Evolutionary conservation across 768 basidiomycete genomes (phyloP).

Genomic region (Serendipita vermifera): DNA sequence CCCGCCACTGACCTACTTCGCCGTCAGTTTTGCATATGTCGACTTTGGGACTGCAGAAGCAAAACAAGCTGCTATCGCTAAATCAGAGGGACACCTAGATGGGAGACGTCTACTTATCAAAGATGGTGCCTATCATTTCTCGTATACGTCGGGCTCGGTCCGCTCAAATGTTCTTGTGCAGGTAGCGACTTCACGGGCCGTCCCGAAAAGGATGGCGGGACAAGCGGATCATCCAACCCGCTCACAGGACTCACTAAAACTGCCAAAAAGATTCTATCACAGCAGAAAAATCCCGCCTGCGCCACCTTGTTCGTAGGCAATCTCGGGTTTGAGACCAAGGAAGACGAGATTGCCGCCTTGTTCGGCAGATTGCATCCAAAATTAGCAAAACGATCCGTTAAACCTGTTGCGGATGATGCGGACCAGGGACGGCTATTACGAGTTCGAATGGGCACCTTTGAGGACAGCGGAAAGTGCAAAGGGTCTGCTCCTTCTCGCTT

Average conservation of each 20-base stretch:
- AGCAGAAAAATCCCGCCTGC: constrained; percentile 71
- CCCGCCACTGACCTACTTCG: constrained; percentile 9
- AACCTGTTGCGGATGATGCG: constrained; percentile 17
- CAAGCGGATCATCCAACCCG: constrained; percentile 27
- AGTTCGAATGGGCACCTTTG: constrained; percentile 88
- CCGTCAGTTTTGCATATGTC: constrained; percentile 81
- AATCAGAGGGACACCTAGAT: constrained; percentile 70
- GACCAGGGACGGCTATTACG: constrained; percentile 19
- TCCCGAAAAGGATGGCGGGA: constrained; percentile 29
- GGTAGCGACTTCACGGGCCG: constrained; percentile 64
- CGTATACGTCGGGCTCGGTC: constrained; percentile 4
- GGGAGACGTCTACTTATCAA: constrained; percentile 88
- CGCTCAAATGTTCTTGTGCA: constrained; percentile 22
- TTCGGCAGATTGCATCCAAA: constrained; percentile 27
- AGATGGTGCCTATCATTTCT: constrained; percentile 44
- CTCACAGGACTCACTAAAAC: constrained; percentile 41
- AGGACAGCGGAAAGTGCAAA: constrained; percentile 90
- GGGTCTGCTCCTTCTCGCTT: constrained; percentile 41
- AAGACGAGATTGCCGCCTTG: constrained; percentile 54
- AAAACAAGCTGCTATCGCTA: constrained; percentile 58
- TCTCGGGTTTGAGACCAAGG: constrained; percentile 81
- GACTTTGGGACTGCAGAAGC: constrained; percentile 75
- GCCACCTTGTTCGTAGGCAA: constrained; percentile 90
- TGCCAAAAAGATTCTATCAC: constrained; percentile 60
- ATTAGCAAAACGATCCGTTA: constrained; percentile 39